Conservation (phyloP, 768 basidiomycete genomes). For the Calocybe gangraenosa region DNA sequence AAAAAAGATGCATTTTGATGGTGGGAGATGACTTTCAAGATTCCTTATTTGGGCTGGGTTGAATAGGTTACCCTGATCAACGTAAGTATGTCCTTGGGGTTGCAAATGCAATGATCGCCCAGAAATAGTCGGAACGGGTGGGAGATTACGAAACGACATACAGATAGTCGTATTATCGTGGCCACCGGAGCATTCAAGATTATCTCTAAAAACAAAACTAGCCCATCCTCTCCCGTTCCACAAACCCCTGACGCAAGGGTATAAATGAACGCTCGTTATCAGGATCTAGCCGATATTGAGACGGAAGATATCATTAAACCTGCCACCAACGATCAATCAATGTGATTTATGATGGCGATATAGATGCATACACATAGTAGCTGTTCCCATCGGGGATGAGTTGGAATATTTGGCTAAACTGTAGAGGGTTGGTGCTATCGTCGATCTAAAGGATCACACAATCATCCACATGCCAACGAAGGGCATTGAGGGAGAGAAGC, state of each 20-base stretch:
- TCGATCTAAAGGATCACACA: slow-evolving; percentile 78
- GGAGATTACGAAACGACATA: not conserved
- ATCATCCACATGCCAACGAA: too few species aligned
- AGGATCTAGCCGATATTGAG: slow-evolving; percentile 62
- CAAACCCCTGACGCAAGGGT: too few species aligned
- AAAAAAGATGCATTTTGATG: not conserved
- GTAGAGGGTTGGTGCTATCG: slow-evolving; percentile 71
- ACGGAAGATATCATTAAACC: slow-evolving; percentile 89
- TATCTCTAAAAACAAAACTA: slow-evolving; percentile 12
- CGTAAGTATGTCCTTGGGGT: too few species aligned
- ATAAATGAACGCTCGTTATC: too few species aligned
- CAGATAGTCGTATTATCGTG: slow-evolving; percentile 4
- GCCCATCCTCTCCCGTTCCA: too few species aligned
- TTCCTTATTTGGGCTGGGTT: too few species aligned
- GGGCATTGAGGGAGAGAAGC: slow-evolving; percentile 20
- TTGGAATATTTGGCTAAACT: slow-evolving; percentile 93
- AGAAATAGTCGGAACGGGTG: too few species aligned
- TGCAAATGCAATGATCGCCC: too few species aligned
- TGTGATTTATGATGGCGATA: not conserved
- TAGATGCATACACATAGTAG: slow-evolving; percentile 77
- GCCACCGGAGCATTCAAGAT: slow-evolving; percentile 9
- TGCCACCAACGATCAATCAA: slow-evolving; percentile 20
- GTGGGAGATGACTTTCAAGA: not conserved
- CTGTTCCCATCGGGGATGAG: slow-evolving; percentile 68
- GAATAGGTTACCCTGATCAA: too few species aligned